Base-by-base conservation (phyloP, 108 stramenopile genomes). In the Cyclotella distinguenda region DNA sequence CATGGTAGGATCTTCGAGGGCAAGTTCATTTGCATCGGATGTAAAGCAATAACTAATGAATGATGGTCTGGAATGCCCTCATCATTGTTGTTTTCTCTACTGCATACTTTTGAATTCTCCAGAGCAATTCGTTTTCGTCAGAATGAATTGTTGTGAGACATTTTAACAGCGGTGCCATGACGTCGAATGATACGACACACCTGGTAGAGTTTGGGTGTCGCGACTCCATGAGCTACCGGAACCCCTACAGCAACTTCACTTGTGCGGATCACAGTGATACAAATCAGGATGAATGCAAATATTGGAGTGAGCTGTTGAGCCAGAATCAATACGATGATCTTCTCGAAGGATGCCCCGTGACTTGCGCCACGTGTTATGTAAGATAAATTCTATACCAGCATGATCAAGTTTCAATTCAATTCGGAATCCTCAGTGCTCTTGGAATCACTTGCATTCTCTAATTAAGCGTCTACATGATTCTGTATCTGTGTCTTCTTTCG, bases 211-310 rank as follows among this genome's bases (percentile, higher is more conserved):
- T 45, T 30, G 34, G 8, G n/a, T 62, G 60, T 33, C 13, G 10
- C 34, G 63, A 64, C 32, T 64, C 63, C 11, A 19, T 19, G 18
- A 33, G 23, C n/a, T 64, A 64, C 25, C 33, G 63, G 27, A 64
- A 64, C 52, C 63, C 63, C 4, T 64, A 33, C 50, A 64, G 52
- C 27, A 47, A 51, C 34, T 64, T 51, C 36, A 51, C 36, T 51
- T 64, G 63, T 22, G 7, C 23, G 4, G 49, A 64, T 3, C 63
- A 64, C 63, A 33, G n/a, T n/a, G n/a, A n/a, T n/a, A n/a, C n/a
- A n/a, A n/a, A n/a, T n/a, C n/a, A 50, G 25, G 31, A 10, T 22
- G 26, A 0, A 26, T 64, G 63, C 50, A 64, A 12, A n/a, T 19
- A 18, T 48, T 51, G 35, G 35, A 47, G 35, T 8, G 12, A 22